Evolutionary conservation across 1,284 basidiomycete genomes (phyloP), one percentile per base, ranked within the genome.

Genomic region (Heliocybe sulcata): DNA sequence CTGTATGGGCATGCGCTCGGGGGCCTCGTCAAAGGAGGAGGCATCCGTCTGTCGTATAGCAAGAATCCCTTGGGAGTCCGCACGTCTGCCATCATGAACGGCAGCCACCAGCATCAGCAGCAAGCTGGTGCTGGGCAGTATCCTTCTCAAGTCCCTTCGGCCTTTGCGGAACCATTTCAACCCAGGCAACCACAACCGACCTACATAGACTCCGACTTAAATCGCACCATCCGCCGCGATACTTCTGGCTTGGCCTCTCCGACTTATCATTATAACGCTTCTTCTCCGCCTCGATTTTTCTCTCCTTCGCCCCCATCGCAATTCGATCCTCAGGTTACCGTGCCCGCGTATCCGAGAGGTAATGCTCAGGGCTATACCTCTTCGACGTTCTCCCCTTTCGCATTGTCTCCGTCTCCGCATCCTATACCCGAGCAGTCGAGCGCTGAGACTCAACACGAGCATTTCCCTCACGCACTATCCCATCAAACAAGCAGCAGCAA

Each of bases 21-120:
- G 59, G 94, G 95, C 1, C 74, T 95, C 23, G 90, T 99, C 68
- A 97, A 96, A 72, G 92, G 92, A 57, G 92, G 91, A 35, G 93
- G 94, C 3, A 97, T 99, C 57, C 88, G 96, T 35, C 74, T 99
- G 56, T 96, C 94, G 16, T 99, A 96, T 70, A 95, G 92, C 71
- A 96, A 96, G 79, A 95, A 96, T 65, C 93, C 93, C 12, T 78
- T 96, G 14, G 93, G 93, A 45, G 87, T 90, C 48, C 84, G 88
- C 47, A 90, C 87, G 10, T 85, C 87, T 3, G 87, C 85, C n/a
- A 83, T 80, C 59, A 77, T 79, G 16, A 69, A 64, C 4, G 70
- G 73, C 42, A 73, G 68, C 49, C 75, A 83, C 59, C 81, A 82
- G 59, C 82, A 83, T 59, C 81, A 82, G 59, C 82, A 82, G 59